Conservation (phyloP, 495 filamentous ascomycete genomes). For the Hypoxylon lienhwacheense region DNA sequence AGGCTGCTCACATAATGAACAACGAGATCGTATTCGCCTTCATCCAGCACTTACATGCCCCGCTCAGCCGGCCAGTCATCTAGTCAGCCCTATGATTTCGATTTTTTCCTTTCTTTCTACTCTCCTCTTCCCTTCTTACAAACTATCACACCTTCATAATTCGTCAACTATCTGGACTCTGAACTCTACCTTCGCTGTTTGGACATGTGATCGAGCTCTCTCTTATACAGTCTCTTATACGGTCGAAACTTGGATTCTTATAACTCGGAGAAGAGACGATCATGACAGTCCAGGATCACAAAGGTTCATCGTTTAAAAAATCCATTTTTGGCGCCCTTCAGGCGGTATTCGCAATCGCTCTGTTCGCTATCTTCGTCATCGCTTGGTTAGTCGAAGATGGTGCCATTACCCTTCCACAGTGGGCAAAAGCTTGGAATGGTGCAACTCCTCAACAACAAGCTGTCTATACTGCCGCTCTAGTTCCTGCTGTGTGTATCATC, state of each 20-base stretch:
- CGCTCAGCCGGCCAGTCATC: slow-evolving; percentile 23
- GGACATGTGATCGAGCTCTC: slow-evolving; percentile 4
- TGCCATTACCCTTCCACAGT: slow-evolving; percentile 26
- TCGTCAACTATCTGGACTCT: no score
- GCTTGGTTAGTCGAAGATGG: slow-evolving; percentile 28
- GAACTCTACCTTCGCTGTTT: no score
- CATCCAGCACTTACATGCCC: slow-evolving; percentile 1
- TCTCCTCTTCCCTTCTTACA: not conserved
- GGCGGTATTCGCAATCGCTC: slow-evolving; percentile 28
- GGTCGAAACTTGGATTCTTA: no score
- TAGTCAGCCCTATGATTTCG: not conserved
- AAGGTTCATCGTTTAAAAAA: slow-evolving; percentile 14
- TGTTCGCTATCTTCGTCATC: slow-evolving; percentile 35
- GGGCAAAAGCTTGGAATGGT: slow-evolving; percentile 36
- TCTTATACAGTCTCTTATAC: not conserved
- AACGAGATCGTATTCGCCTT: not conserved
- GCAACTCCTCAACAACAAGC: slow-evolving; percentile 16
- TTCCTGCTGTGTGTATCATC: slow-evolving; percentile 16
- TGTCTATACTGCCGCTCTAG: slow-evolving; percentile 24
- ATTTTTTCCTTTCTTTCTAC: slow-evolving; percentile 1
- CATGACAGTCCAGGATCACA: slow-evolving; percentile 2
- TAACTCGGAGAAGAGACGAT: slow-evolving; percentile 1
- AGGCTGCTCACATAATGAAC: no score
- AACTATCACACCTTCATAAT: no score
- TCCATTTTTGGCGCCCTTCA: slow-evolving; percentile 24